Evolutionary conservation across 139 green algal species (phyloP).

Genomic region (Tetradesmus obliquus): DNA sequence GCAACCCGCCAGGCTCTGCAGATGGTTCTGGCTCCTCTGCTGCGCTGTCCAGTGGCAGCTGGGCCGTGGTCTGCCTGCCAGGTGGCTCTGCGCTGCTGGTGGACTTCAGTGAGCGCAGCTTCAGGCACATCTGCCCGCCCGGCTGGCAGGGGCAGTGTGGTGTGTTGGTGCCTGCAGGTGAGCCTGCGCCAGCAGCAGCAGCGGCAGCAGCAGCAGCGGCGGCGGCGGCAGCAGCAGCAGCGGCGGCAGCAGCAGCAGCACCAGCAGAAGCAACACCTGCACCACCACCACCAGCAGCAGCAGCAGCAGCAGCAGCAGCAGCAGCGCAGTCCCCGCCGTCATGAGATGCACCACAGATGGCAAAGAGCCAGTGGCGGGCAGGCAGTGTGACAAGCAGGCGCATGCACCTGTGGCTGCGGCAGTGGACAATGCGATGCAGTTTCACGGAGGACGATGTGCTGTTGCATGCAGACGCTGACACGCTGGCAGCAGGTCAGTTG

Average conservation of each 20-base stretch:
- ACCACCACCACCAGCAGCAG: too few species aligned
- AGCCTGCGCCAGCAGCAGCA: neutral
- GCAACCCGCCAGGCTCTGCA: neutral
- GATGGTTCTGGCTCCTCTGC: neutral
- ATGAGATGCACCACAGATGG: too few species aligned
- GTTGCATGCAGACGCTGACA: too few species aligned
- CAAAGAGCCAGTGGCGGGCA: too few species aligned
- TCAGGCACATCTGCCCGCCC: constrained; percentile 2
- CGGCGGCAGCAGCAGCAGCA: neutral
- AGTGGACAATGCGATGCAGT: too few species aligned
- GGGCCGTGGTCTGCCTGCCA: neutral
- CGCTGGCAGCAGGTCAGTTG: too few species aligned
- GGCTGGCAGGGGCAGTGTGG: neutral
- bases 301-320: too few species aligned
- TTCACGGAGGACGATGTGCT: too few species aligned
- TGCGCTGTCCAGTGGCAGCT: constrained; percentile 18
- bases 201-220: neutral
- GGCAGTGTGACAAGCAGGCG: too few species aligned
- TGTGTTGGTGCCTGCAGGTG: neutral
- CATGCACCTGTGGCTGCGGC: too few species aligned
- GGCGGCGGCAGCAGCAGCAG: constrained; percentile 1
- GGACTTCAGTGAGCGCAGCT: neutral
- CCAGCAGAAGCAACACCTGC: constrained; percentile 4
- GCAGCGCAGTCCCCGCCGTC: too few species aligned
- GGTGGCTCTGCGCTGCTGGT: constrained; percentile 13